Percentiles rank a stretch among this genome's conserved stretches.
Conservation (phyloP, 1,284 basidiomycete genomes). For the Pseudozyma thailandica region DNA sequence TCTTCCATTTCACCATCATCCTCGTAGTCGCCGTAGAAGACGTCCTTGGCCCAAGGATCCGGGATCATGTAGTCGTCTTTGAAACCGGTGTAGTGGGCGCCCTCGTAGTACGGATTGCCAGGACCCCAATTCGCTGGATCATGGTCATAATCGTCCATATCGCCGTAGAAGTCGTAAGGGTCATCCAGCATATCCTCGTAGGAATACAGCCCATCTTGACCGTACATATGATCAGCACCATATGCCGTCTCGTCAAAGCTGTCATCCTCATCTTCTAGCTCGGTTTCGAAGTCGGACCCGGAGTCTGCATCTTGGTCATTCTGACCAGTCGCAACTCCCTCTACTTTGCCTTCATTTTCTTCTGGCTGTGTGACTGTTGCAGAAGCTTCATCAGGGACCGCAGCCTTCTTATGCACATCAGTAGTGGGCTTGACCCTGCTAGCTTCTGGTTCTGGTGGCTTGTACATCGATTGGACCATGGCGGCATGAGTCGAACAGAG, state of each 20-base stretch:
- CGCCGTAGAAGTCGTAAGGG: background rate
- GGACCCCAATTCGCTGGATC: background rate
- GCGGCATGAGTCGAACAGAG: no score
- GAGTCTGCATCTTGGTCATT: no score
- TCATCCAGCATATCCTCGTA: no score
- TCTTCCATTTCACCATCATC: background rate
- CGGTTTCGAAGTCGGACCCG: background rate
- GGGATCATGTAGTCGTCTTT: background rate
- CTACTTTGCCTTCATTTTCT: no score
- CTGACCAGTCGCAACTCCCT: no score
- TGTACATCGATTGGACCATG: no score
- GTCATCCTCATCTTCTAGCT: conserved; percentile 3
- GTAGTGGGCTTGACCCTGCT: no score
- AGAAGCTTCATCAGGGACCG: no score
- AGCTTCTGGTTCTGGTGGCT: no score
- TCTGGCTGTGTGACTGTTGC: no score
- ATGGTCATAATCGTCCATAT: background rate
- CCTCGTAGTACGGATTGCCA: background rate
- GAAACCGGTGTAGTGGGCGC: background rate
- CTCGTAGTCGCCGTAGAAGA: background rate
- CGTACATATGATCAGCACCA: background rate
- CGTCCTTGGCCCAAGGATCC: background rate
- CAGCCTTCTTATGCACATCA: no score
- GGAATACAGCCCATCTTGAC: background rate
- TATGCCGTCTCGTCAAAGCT: background rate